Evolutionary conservation across 495 filamentous ascomycete species (phyloP).

Genomic region (Collariella sp.): DNA sequence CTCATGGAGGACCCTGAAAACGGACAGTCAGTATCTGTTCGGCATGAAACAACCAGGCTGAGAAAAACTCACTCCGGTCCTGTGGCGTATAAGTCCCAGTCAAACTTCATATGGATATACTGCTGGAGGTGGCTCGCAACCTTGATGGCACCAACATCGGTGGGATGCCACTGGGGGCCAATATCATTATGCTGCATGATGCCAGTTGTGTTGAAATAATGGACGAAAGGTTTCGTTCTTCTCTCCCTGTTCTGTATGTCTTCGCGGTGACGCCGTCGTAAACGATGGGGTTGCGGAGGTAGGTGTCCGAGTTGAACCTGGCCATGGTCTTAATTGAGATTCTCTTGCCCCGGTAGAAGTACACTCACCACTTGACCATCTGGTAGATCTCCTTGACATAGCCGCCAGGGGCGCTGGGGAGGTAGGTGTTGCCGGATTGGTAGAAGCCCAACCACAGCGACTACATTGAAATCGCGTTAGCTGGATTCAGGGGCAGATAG

Average conservation of each 20-base stretch:
- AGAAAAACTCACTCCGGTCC: slow-evolving; percentile 45
- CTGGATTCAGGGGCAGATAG: not conserved
- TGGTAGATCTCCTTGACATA: slow-evolving; percentile 44
- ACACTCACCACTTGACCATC: slow-evolving; percentile 39
- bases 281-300: slow-evolving; percentile 33
- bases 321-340: not conserved
- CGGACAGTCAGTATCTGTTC: not conserved
- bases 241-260: slow-evolving; percentile 26
- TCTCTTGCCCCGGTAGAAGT: not conserved
- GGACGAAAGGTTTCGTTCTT: slow-evolving; percentile 44
- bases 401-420: slow-evolving; percentile 40
- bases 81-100: slow-evolving; percentile 52
- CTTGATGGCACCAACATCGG: slow-evolving; percentile 60
- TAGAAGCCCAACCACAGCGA: slow-evolving; percentile 57
- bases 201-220: slow-evolving; percentile 60
- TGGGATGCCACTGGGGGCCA: slow-evolving; percentile 54
- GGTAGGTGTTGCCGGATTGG: slow-evolving; percentile 45
- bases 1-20: slow-evolving; percentile 46
- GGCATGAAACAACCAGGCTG: not conserved
- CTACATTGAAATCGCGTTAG: slow-evolving; percentile 22
- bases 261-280: slow-evolving; percentile 40
- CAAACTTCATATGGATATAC: slow-evolving; percentile 43
- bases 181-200: slow-evolving; percentile 65
- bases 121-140: slow-evolving; percentile 57
- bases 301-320: slow-evolving; percentile 42